Evolutionary conservation across 2,329 filamentous ascomycete species (phyloP).

Genomic region (Reticulascus tulasneorum): DNA sequence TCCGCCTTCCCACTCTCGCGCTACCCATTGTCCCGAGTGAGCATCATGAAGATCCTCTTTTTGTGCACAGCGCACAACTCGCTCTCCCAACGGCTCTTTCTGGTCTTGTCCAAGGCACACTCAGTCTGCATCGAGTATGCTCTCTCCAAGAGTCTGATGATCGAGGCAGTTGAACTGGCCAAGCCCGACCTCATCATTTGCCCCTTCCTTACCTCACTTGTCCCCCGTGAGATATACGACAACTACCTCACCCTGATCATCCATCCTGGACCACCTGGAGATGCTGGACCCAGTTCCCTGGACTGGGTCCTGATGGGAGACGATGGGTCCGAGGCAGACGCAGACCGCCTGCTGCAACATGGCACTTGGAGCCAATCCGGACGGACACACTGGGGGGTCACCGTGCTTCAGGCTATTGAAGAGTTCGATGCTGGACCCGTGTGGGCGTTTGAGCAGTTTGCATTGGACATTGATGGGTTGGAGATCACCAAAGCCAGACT

Average conservation of each 20-base stretch:
- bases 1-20: no score
- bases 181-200: constrained; percentile 36
- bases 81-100: constrained; percentile 34
- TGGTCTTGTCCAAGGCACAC: constrained; percentile 29
- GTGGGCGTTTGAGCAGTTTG: constrained; percentile 39
- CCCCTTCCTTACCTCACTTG: constrained; percentile 34
- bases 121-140: constrained; percentile 36
- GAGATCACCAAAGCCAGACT: constrained; percentile 35
- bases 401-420: constrained; percentile 33
- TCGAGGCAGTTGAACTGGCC: constrained; percentile 31
- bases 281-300: constrained; percentile 35
- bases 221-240: constrained; percentile 31
- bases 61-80: constrained; percentile 42
- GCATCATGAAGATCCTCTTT: constrained; percentile 35
- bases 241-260: constrained; percentile 34
- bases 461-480: constrained; percentile 33
- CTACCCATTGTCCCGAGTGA: no score
- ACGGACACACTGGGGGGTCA: constrained; percentile 36
- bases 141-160: constrained; percentile 26
- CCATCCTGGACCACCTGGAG: constrained; percentile 37
- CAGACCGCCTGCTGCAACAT: constrained; percentile 22
- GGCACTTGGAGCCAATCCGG: constrained; percentile 22
- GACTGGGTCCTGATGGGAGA: constrained; percentile 40
- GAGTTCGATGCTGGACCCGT: constrained; percentile 39
- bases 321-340: constrained; percentile 29